Conservation (phyloP, 306 rosid species). For the Sindora glabra region DNA sequence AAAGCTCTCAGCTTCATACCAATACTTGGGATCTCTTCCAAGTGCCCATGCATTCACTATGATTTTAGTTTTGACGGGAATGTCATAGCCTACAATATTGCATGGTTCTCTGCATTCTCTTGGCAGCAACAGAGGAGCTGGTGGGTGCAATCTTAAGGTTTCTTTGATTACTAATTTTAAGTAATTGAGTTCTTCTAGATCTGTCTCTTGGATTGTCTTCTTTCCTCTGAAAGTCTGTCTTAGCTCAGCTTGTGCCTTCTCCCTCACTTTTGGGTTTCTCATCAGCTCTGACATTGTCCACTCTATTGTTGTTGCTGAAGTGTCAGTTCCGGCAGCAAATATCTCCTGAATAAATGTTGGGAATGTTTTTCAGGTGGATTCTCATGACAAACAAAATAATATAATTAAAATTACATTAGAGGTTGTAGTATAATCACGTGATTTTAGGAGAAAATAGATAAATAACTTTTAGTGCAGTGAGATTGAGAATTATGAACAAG, state of each 20-base stretch:
- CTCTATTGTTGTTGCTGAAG: not conserved
- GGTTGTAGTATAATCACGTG: too few relatives aligned
- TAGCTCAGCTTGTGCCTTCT: not conserved
- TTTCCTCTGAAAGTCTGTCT: not conserved
- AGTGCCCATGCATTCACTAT: not conserved
- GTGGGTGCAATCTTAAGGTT: not conserved
- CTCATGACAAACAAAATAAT: too few relatives aligned
- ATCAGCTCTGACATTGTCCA: constrained; percentile 4
- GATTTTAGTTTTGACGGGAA: not conserved
- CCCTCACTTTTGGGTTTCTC: not conserved
- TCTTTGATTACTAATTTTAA: not conserved
- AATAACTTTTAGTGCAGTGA: too few relatives aligned
- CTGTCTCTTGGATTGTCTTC: not conserved
- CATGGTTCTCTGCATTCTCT: not conserved
- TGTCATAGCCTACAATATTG: not conserved
- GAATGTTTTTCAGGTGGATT: too few relatives aligned
- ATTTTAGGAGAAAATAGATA: too few relatives aligned
- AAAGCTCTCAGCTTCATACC: not conserved
- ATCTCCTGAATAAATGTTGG: not conserved
- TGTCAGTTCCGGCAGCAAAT: not conserved
- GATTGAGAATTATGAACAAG: too few relatives aligned
- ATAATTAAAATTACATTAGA: too few relatives aligned
- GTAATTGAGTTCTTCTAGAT: not conserved
- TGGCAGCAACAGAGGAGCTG: not conserved
- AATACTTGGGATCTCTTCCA: not conserved